Evolutionary conservation across 148 eudicot species (phyloP).

Genomic region (Dianthus caryophyllus): DNA sequence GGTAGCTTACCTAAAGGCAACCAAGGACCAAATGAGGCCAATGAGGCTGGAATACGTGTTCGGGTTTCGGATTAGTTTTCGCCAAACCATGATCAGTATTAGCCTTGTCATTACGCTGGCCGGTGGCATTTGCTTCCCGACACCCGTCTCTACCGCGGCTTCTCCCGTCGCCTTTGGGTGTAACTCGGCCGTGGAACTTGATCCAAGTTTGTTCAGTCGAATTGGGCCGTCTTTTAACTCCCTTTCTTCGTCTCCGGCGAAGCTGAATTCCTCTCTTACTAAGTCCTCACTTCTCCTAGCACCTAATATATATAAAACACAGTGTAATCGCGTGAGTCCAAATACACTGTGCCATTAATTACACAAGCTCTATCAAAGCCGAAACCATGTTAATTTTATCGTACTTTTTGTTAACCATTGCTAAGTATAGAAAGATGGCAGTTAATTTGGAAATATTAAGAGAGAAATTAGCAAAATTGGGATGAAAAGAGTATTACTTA

Average conservation of each 20-base stretch:
- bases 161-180: slow-evolving; percentile 38
- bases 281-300: slow-evolving; percentile 42
- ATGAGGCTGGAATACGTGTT: slow-evolving; percentile 76
- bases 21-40: slow-evolving; percentile 70
- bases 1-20: slow-evolving; percentile 43
- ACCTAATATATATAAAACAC: slow-evolving; percentile 12
- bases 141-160: slow-evolving; percentile 18
- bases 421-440: too few species aligned
- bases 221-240: slow-evolving; percentile 41
- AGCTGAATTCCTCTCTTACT: slow-evolving; percentile 55
- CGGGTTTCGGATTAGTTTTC: slow-evolving; percentile 74
- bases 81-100: slow-evolving; percentile 69
- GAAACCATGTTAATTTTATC: too few species aligned
- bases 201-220: slow-evolving; percentile 47
- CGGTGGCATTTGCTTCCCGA: slow-evolving; percentile 76
- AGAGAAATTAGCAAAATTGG: too few species aligned
- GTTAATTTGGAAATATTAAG: too few species aligned
- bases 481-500: too few species aligned
- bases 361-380: too few species aligned
- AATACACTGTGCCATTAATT: too few species aligned
- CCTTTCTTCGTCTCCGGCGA: slow-evolving; percentile 29
- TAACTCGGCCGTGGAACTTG: slow-evolving; percentile 55
- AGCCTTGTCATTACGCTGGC: slow-evolving; percentile 85
- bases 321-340: too few species aligned
- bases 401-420: too few species aligned